Evolutionary conservation across 192 early-diverging fungal genomes (phyloP).

Genomic region (Backusella liffmaniae): DNA sequence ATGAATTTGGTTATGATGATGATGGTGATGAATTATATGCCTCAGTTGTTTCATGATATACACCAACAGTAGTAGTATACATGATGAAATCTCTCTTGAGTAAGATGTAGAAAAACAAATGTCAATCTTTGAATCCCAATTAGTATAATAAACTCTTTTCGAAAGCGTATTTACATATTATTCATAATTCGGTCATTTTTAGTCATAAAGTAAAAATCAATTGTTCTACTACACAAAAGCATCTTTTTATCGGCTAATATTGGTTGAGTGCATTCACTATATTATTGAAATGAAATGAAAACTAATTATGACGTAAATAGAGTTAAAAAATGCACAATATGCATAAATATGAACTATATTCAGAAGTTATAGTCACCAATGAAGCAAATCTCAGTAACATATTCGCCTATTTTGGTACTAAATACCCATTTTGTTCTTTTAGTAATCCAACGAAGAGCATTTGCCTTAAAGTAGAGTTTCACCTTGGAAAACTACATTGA

Average conservation of each 20-base stretch:
- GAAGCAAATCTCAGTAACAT: not conserved
- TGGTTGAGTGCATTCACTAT: no score
- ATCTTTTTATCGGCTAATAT: no score
- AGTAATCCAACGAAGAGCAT: not conserved
- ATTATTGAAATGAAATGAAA: not conserved
- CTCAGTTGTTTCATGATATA: not conserved
- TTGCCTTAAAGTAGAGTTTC: not conserved
- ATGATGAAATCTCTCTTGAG: no score
- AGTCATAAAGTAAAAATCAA: no score
- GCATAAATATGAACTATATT: not conserved
- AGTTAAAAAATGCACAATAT: not conserved
- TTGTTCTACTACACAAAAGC: no score
- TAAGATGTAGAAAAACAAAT: no score
- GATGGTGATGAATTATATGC: not conserved
- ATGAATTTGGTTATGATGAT: no score
- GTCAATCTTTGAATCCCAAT: no score
- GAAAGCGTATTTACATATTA: no score
- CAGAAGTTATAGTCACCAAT: not conserved
- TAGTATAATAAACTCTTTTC: no score
- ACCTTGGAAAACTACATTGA: not conserved
- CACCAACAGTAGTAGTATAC: no score
- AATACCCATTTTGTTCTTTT: not conserved
- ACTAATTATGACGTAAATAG: not conserved
- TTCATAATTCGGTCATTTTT: no score
- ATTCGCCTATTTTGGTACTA: not conserved